Evolutionary conservation across 345 rosid genomes (phyloP).

Genomic region (Pelargonium nanum): DNA sequence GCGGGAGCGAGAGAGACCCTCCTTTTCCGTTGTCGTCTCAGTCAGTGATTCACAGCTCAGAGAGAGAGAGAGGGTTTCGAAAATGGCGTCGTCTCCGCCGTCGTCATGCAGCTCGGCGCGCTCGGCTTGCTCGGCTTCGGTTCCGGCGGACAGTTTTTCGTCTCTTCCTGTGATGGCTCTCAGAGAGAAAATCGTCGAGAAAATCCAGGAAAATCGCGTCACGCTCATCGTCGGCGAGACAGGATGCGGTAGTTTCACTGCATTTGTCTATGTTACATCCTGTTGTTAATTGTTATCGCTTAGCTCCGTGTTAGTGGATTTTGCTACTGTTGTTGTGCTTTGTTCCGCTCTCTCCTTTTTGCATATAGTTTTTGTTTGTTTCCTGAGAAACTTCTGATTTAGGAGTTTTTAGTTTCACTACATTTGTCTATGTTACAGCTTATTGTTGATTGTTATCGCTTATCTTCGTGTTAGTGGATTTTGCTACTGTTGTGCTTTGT

Average conservation of each 20-base stretch:
- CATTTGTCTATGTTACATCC: not conserved
- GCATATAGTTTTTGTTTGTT: too few relatives aligned
- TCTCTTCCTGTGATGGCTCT: constrained; percentile 64
- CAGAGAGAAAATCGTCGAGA: constrained; percentile 59
- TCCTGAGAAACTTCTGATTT: too few relatives aligned
- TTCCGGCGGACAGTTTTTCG: constrained; percentile 37
- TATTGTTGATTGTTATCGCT: not conserved
- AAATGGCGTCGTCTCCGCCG: constrained; percentile 51
- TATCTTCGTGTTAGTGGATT: not conserved
- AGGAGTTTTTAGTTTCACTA: too few relatives aligned
- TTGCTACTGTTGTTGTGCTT: not conserved
- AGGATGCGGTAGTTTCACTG: constrained; percentile 62
- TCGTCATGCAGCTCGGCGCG: constrained; percentile 35
- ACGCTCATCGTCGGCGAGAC: constrained; percentile 92
- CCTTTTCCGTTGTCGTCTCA: not conserved
- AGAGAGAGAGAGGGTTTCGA: constrained; percentile 2
- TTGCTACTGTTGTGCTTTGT: not conserved
- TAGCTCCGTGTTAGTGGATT: not conserved
- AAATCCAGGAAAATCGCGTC: constrained; percentile 79
- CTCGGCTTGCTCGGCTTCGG: constrained; percentile 29
- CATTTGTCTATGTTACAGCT: not conserved
- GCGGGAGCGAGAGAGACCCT: not conserved
- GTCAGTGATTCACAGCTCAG: not conserved
- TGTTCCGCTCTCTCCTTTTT: not conserved
- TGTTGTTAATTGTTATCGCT: not conserved